These are phyloP conservation scores for Melianthus villosus DNA, from an alignment of 441 rosid species.

Conservation along the genomic window DNA sequence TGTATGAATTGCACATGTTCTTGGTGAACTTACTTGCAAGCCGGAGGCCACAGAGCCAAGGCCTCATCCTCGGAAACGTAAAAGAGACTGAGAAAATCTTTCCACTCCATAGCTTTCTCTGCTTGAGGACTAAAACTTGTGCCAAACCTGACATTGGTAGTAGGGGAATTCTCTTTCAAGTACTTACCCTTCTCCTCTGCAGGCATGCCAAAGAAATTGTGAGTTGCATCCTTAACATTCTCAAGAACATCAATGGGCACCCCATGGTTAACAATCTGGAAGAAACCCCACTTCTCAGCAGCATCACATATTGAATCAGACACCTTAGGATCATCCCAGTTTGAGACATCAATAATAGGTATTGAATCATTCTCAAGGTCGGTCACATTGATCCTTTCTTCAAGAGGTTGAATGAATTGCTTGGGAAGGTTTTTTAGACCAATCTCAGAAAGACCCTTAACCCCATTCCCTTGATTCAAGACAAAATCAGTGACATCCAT, in stretches of 20 bases:
- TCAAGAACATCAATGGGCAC: constrained; percentile 4
- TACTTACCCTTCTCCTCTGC: constrained; percentile 20
- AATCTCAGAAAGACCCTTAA: constrained; percentile 24
- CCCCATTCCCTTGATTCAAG: constrained; percentile 21
- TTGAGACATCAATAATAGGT: constrained; percentile 19
- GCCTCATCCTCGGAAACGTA: constrained; percentile 16
- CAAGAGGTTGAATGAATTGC: constrained; percentile 16
- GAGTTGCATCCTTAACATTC: constrained; percentile 14
- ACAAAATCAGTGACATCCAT: constrained; percentile 17
- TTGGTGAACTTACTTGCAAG: constrained; percentile 13
- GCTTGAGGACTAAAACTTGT: constrained; percentile 26
- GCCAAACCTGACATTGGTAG: constrained; percentile 21
- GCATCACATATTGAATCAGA: constrained; percentile 22
- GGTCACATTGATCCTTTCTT: constrained; percentile 7
- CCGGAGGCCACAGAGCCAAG: constrained; percentile 14
- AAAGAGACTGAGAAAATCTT: constrained; percentile 17
- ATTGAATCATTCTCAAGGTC: constrained; percentile 4
- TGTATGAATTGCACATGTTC: too few species aligned
- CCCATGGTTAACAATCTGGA: constrained; percentile 17
- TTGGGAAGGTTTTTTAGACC: constrained; percentile 19
- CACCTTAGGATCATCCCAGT: constrained; percentile 15
- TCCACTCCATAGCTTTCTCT: constrained; percentile 30
- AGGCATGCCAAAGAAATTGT: constrained; percentile 18
- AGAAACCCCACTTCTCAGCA: constrained; percentile 23
- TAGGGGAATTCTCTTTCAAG: constrained; percentile 20